phyloP scores from a whole-genome alignment of 2,329 filamentous ascomycete species.

The Aspergillus sp. region DNA sequence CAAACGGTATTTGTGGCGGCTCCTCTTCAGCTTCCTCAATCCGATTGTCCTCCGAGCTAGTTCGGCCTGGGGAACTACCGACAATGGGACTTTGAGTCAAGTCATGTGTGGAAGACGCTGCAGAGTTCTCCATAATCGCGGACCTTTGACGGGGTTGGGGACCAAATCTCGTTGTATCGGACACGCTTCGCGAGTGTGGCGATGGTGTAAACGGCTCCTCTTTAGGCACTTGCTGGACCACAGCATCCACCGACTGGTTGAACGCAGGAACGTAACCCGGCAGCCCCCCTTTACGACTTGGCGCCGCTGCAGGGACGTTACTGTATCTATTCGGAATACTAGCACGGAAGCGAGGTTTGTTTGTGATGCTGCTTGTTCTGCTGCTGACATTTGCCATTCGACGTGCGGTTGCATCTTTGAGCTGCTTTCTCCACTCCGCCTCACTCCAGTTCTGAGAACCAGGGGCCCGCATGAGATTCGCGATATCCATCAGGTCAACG shows the following conservation, averaged over 20 bases:
- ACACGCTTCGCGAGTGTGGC: slow-evolving; percentile 32
- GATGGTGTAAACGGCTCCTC: slow-evolving; percentile 19
- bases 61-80: slow-evolving; percentile 34
- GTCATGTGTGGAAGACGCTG: slow-evolving; percentile 39
- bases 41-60: slow-evolving; percentile 42
- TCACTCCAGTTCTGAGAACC: slow-evolving; percentile 79
- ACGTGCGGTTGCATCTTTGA: slow-evolving; percentile 81
- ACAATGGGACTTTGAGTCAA: slow-evolving; percentile 24
- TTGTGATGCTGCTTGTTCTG: slow-evolving; percentile 56
- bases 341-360: slow-evolving; percentile 44
- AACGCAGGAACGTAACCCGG: slow-evolving; percentile 26
- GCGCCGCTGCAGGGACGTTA: slow-evolving; percentile 33
- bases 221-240: slow-evolving; percentile 29
- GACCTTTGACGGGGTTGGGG: slow-evolving; percentile 16
- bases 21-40: slow-evolving; percentile 17
- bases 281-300: slow-evolving; percentile 21
- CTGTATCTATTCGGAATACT: slow-evolving; percentile 37
- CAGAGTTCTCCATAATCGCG: slow-evolving; percentile 30
- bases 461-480: slow-evolving; percentile 72
- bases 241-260: slow-evolving; percentile 38
- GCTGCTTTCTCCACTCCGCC: slow-evolving; percentile 80
- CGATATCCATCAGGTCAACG: slow-evolving; percentile 83
- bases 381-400: slow-evolving; percentile 39
- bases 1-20: slow-evolving; percentile 22
- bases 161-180: slow-evolving; percentile 32